phyloP scores from a whole-genome alignment of 345 rosid genomes.

The Gossypium turneri region DNA sequence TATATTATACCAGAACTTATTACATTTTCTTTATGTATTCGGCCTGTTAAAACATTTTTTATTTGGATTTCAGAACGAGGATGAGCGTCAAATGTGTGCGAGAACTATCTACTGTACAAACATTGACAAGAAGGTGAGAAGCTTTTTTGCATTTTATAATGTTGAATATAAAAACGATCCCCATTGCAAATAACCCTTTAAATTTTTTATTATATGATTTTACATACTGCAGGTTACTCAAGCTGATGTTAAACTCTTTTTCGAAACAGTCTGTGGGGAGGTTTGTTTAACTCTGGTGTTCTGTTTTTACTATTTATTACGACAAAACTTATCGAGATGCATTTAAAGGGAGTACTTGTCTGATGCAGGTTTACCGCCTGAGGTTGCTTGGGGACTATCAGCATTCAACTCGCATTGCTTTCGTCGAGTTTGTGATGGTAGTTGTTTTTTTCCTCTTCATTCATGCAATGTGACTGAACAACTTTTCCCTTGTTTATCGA shows the following conservation, averaged over 20 bases:
- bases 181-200: background rate
- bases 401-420: conserved; percentile 81
- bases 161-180: background rate
- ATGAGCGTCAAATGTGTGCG: conserved; percentile 94
- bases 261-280: conserved; percentile 74
- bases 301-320: background rate
- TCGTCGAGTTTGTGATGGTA: conserved; percentile 80
- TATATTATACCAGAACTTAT: background rate
- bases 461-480: background rate
- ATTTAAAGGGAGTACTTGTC: conserved; percentile 13
- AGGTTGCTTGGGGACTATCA: conserved; percentile 82
- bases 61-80: conserved; percentile 52
- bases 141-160: background rate
- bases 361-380: conserved; percentile 60
- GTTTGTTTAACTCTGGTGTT: conserved; percentile 30
- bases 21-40: background rate
- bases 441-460: conserved; percentile 15
- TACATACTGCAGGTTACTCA: conserved; percentile 53
- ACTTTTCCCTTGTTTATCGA: background rate
- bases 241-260: conserved; percentile 57
- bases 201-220: background rate
- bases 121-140: conserved; percentile 78
- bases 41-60: background rate
- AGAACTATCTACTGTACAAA: conserved; percentile 92
- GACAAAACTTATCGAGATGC: background rate